phyloP scores from a whole-genome alignment of 2,329 filamentous ascomycete species.

The Pseudonectria foliicola region DNA sequence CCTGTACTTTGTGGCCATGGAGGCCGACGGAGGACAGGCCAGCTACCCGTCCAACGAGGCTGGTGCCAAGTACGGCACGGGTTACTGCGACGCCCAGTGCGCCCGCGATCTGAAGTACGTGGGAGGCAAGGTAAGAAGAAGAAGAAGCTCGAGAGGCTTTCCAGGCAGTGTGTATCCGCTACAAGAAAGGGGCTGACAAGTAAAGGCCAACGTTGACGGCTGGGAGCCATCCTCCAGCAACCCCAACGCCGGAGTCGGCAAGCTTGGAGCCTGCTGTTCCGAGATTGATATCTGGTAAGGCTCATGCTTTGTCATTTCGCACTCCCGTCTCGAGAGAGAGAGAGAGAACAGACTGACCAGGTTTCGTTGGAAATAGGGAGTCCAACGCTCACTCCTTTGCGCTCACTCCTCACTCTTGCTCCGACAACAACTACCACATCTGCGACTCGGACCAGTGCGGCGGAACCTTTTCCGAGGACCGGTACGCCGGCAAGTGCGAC shows the following conservation, averaged over 20 bases:
- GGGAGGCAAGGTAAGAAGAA: constrained; percentile 36
- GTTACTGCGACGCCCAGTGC: constrained; percentile 58
- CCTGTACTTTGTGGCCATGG: constrained; percentile 51
- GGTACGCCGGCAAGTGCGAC: constrained; percentile 33
- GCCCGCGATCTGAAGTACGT: constrained; percentile 41
- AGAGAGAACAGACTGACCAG: too few species aligned
- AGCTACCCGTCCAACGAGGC: constrained; percentile 39
- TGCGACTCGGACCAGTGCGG: constrained; percentile 36
- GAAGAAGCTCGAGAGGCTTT: too few species aligned
- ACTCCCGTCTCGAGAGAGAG: too few species aligned
- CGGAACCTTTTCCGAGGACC: neutral
- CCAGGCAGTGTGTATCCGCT: too few species aligned
- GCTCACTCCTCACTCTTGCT: constrained; percentile 40
- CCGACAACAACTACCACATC: constrained; percentile 33
- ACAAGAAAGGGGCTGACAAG: neutral
- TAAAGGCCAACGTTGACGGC: constrained; percentile 13
- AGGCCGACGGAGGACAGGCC: constrained; percentile 52
- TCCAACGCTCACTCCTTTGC: too few species aligned
- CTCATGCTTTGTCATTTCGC: constrained; percentile 34
- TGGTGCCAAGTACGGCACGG: constrained; percentile 54
- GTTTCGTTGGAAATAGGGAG: too few species aligned
- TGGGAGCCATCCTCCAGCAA: neutral
- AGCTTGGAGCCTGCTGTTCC: constrained; percentile 43
- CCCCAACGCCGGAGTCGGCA: constrained; percentile 29
- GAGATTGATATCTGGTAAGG: constrained; percentile 52